phyloP scores from a whole-genome alignment of 176 grass and related monocot genomes.

The Carex scoparia region DNA sequence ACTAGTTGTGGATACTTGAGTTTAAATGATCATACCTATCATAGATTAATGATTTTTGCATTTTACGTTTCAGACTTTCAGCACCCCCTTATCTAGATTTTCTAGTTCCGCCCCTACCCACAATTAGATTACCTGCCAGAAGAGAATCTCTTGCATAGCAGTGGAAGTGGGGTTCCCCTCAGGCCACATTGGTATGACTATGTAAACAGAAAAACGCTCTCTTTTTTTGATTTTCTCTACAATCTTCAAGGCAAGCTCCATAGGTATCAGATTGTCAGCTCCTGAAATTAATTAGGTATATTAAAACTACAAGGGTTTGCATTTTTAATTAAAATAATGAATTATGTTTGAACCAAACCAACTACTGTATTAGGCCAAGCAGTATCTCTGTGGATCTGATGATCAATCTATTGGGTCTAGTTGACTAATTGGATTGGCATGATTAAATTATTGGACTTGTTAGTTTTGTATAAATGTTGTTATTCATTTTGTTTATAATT shows the following conservation, averaged over 20 bases:
- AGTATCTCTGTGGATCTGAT: not conserved
- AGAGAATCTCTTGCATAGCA: constrained; percentile 87
- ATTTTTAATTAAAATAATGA: not conserved
- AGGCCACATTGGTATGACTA: constrained; percentile 97
- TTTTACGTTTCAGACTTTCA: too few species aligned
- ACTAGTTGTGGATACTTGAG: too few species aligned
- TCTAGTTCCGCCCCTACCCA: not conserved
- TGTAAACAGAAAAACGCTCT: constrained; percentile 68
- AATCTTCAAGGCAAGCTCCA: constrained; percentile 89
- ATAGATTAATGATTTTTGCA: too few species aligned
- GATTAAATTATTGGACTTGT: not conserved
- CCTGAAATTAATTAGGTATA: constrained; percentile 34
- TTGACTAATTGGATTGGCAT: not conserved
- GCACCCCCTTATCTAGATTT: too few species aligned
- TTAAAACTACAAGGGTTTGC: not conserved
- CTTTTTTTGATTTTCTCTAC: constrained; percentile 71
- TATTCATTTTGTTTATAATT: not conserved
- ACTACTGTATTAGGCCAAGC: not conserved
- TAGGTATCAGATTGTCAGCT: constrained; percentile 83
- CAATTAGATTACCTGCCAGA: constrained; percentile 71
- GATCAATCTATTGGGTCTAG: not conserved
- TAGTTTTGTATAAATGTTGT: not conserved
- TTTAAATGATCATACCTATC: too few species aligned
- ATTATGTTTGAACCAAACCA: not conserved
- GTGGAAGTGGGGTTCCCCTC: constrained; percentile 66